Evolutionary conservation across 805 yeast genomes (phyloP).

Genomic region (Priceomyces carsonii): DNA sequence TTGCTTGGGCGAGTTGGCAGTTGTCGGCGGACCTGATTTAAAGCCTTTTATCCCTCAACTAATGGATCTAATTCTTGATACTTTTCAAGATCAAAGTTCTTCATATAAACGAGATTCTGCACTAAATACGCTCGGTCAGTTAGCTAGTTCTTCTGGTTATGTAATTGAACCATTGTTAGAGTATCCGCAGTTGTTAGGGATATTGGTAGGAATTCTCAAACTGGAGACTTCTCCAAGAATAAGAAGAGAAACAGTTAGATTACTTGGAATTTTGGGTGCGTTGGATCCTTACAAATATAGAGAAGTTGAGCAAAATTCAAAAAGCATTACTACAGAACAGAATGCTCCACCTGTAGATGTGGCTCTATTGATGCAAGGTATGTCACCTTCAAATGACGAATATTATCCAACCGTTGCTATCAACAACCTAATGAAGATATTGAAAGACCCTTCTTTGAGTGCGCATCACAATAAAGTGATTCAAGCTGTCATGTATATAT

Average conservation of each 20-base stretch:
- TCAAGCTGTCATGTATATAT: conserved; percentile 91
- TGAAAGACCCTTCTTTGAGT: conserved; percentile 82
- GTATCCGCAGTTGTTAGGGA: conserved; percentile 84
- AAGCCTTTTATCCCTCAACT: conserved; percentile 67
- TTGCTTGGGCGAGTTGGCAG: conserved; percentile 86
- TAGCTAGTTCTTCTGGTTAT: conserved; percentile 89
- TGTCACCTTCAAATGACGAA: conserved; percentile 90
- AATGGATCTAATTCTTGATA: conserved; percentile 85
- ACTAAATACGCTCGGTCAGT: conserved; percentile 79
- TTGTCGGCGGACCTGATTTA: conserved; percentile 86
- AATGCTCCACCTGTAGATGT: conserved; percentile 90
- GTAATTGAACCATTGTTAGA: conserved; percentile 92
- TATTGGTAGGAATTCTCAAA: conserved; percentile 77
- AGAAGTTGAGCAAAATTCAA: conserved; percentile 77
- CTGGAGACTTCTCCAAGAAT: conserved; percentile 74
- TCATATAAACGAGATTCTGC: conserved; percentile 88
- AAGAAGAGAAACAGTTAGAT: conserved; percentile 83
- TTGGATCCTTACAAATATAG: conserved; percentile 94
- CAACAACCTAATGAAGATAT: conserved; percentile 75
- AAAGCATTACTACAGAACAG: conserved; percentile 61
- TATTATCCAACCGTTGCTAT: conserved; percentile 96
- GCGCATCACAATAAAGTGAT: conserved; percentile 88
- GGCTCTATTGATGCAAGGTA: conserved; percentile 86
- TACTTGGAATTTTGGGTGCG: conserved; percentile 94
- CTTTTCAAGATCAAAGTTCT: conserved; percentile 92